A percentile compares a stretch with the other conserved stretches of the same genome.
These are phyloP conservation scores for Nematocida homosporus DNA, from an alignment of 371 early-diverging fungal species.

Conservation along the genomic window DNA sequence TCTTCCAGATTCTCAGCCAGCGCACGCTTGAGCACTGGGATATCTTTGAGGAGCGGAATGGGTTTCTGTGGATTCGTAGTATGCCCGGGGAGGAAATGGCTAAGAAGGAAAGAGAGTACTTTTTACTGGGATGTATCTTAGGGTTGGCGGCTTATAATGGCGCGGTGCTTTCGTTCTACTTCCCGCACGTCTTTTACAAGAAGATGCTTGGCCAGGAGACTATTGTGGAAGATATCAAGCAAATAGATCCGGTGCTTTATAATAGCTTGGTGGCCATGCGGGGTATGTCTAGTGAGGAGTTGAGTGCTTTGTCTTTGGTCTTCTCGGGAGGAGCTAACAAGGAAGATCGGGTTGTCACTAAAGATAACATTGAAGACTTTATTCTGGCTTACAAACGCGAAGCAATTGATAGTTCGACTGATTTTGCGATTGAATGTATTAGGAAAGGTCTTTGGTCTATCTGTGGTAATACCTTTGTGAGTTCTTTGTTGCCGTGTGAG, in stretches of 20 bases:
- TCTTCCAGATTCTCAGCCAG: slow-evolving; percentile 71
- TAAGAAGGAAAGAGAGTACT: slow-evolving; percentile 67
- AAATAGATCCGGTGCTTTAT: slow-evolving; percentile 69
- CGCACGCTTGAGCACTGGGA: slow-evolving; percentile 60
- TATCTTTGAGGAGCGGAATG: slow-evolving; percentile 70
- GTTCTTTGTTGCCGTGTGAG: slow-evolving; percentile 74
- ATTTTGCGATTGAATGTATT: slow-evolving; percentile 76
- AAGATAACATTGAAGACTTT: slow-evolving; percentile 71
- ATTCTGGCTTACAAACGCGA: slow-evolving; percentile 75
- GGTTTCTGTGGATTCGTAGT: slow-evolving; percentile 70
- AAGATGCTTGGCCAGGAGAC: slow-evolving; percentile 75
- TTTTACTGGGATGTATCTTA: slow-evolving; percentile 71
- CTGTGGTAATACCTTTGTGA: slow-evolving; percentile 70
- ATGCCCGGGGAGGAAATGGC: slow-evolving; percentile 66
- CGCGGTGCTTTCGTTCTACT: slow-evolving; percentile 70
- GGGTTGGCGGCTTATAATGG: slow-evolving; percentile 76
- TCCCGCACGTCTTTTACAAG: slow-evolving; percentile 71
- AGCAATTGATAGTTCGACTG: slow-evolving; percentile 69
- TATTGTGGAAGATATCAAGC: slow-evolving; percentile 71
- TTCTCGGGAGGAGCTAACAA: slow-evolving; percentile 46
- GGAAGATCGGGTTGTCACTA: slow-evolving; percentile 69
- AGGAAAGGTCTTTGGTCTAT: slow-evolving; percentile 79
- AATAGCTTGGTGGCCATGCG: slow-evolving; percentile 68
- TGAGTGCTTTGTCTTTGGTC: slow-evolving; percentile 72
- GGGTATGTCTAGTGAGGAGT: slow-evolving; percentile 71